A percentile compares a stretch with the other conserved stretches of the same genome.
phyloP scores from a whole-genome alignment of 2,329 filamentous ascomycete species.

The Gaeumannomyces tritici region DNA sequence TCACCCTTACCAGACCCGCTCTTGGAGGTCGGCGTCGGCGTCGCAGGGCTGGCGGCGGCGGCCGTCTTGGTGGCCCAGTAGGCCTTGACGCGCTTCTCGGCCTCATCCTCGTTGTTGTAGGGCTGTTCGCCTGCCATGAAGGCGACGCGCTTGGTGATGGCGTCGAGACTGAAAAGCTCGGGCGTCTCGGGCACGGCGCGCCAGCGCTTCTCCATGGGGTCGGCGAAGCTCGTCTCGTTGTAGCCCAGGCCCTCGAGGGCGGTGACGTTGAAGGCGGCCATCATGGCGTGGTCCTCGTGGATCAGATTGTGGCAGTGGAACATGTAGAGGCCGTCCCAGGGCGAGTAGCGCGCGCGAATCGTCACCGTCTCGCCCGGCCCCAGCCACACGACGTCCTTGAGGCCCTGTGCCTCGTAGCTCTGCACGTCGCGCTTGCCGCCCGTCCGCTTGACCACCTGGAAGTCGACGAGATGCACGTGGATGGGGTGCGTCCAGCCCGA shows the following conservation, averaged over 20 bases:
- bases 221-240: constrained; percentile 22
- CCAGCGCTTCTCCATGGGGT: constrained; percentile 27
- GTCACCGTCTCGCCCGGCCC: constrained; percentile 33
- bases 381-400: constrained; percentile 45
- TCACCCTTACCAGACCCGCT: background rate
- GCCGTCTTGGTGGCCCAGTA: constrained; percentile 16
- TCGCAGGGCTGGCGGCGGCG: background rate
- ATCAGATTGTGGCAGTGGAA: constrained; percentile 34
- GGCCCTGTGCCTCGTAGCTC: constrained; percentile 36
- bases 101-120: constrained; percentile 21
- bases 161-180: constrained; percentile 15
- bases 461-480: constrained; percentile 45
- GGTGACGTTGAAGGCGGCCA: constrained; percentile 33
- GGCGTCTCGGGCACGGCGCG: constrained; percentile 18
- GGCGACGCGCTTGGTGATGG: constrained; percentile 20
- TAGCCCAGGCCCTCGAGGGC: constrained; percentile 25
- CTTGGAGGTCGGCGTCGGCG: background rate
- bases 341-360: constrained; percentile 34
- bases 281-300: constrained; percentile 33
- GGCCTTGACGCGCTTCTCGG: constrained; percentile 17
- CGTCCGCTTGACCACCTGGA: constrained; percentile 36
- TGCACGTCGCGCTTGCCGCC: constrained; percentile 27
- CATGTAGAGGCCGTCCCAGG: constrained; percentile 39
- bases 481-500: constrained; percentile 36
- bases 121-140: constrained; percentile 21